Evolutionary conservation across 306 rosid species (phyloP).

Genomic region (Boehmeria nivea): DNA sequence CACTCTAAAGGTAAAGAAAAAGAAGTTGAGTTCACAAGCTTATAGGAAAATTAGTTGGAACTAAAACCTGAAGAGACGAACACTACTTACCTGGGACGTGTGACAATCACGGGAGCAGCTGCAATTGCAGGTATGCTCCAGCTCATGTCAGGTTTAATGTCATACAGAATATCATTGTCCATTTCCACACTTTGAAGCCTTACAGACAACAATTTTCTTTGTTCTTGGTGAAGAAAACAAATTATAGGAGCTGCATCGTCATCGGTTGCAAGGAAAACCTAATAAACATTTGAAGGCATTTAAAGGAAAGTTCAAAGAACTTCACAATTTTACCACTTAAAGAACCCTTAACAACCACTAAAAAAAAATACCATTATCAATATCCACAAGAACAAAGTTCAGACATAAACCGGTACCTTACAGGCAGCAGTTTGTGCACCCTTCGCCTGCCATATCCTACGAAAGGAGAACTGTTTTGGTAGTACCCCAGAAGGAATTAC

Average conservation of each 20-base stretch:
- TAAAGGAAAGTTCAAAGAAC: slow-evolving; percentile 18
- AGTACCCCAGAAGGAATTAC: slow-evolving; percentile 57
- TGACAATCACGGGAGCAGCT: slow-evolving; percentile 76
- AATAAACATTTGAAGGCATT: slow-evolving; percentile 31
- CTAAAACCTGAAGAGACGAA: slow-evolving; percentile 1
- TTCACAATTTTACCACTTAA: neutral
- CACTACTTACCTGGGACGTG: slow-evolving; percentile 68
- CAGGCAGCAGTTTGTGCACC: slow-evolving; percentile 84
- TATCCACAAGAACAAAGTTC: slow-evolving; percentile 2
- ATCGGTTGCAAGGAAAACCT: slow-evolving; percentile 85
- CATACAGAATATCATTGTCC: slow-evolving; percentile 74
- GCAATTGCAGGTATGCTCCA: slow-evolving; percentile 89
- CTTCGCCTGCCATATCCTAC: slow-evolving; percentile 97
- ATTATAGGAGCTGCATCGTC: slow-evolving; percentile 77
- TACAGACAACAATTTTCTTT: slow-evolving; percentile 68
- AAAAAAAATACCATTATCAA: neutral
- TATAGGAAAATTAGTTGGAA: slow-evolving; percentile 10
- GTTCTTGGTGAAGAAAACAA: slow-evolving; percentile 92
- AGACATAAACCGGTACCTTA: slow-evolving; percentile 47
- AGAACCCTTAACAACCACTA: neutral
- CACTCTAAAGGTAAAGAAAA: slow-evolving; percentile 45
- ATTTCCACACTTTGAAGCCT: slow-evolving; percentile 83
- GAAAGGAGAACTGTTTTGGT: slow-evolving; percentile 55
- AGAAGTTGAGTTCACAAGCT: slow-evolving; percentile 20
- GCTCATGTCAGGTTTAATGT: slow-evolving; percentile 90